Evolutionary conservation across 805 yeast species (phyloP).

Genomic region (Lipomyces chichibuensis): DNA sequence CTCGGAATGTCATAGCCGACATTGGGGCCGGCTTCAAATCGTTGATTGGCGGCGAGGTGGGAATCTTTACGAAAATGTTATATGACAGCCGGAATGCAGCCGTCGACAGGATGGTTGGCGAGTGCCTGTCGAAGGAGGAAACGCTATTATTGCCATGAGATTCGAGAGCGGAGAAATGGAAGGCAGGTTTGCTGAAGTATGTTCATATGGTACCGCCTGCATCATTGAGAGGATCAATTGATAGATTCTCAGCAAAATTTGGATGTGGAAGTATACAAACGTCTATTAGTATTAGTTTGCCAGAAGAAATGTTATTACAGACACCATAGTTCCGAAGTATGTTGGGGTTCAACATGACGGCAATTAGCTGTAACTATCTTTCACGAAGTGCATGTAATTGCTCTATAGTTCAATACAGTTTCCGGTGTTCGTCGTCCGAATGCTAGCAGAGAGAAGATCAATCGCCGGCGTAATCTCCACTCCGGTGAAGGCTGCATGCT

Average conservation of each 20-base stretch:
- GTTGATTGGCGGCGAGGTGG: not conserved
- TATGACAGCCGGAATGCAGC: not conserved
- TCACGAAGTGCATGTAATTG: too few relatives aligned
- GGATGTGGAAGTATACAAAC: not conserved
- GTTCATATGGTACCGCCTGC: constrained; percentile 2
- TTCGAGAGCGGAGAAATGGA: not conserved
- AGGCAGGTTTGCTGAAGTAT: not conserved
- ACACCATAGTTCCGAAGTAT: too few relatives aligned
- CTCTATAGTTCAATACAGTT: too few relatives aligned
- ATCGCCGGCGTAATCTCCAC: too few relatives aligned
- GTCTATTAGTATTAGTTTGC: too few relatives aligned
- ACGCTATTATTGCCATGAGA: too few relatives aligned
- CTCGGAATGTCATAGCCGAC: not conserved
- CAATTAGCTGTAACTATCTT: too few relatives aligned
- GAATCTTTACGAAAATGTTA: not conserved
- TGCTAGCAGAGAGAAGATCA: too few relatives aligned
- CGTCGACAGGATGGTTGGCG: constrained; percentile 2
- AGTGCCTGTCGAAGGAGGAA: not conserved
- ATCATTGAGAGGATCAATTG: not conserved
- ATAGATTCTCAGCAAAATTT: not conserved
- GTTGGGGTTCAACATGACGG: too few relatives aligned
- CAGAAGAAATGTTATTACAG: not conserved
- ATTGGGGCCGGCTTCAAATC: not conserved
- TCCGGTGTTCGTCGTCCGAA: too few relatives aligned
- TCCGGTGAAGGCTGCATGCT: too few relatives aligned